A percentile compares a stretch with the other conserved stretches of the same genome.
These are phyloP conservation scores for Aulographum hederae DNA, from an alignment of 2,329 filamentous ascomycete species.

Conservation along the genomic window DNA sequence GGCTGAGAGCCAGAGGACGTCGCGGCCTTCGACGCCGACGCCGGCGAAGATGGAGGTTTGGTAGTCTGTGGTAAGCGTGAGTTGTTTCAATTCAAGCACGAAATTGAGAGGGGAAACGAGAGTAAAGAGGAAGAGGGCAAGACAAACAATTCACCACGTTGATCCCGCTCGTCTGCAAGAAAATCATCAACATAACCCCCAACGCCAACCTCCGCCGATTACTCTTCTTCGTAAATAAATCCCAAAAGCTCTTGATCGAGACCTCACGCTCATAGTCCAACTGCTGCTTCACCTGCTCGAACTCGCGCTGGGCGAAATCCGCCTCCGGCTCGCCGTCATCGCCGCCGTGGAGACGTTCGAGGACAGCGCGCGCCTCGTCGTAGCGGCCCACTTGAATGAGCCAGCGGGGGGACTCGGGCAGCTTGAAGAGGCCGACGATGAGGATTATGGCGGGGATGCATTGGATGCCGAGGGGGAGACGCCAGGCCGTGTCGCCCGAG, in stretches of 20 bases:
- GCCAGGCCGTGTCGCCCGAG: no score
- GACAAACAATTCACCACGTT: neutral
- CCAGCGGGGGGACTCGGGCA: conserved; percentile 12
- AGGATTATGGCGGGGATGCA: conserved; percentile 27
- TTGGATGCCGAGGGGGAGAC: conserved; percentile 50
- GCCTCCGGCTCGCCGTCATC: neutral
- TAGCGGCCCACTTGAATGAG: conserved; percentile 13
- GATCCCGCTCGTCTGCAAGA: conserved; percentile 1
- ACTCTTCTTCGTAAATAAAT: neutral
- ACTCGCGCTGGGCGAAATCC: conserved; percentile 1
- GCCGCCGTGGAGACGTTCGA: conserved; percentile 2
- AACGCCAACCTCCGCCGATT: no score
- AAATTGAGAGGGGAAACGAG: conserved; percentile 2
- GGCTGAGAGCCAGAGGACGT: no score
- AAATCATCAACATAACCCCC: neutral
- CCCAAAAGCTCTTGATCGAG: neutral
- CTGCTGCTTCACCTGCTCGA: conserved; percentile 4
- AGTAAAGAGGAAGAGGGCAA: conserved; percentile 1
- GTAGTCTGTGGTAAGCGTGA: no score
- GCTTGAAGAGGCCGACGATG: conserved; percentile 14
- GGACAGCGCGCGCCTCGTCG: neutral
- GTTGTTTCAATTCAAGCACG: no score
- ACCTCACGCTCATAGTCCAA: conserved; percentile 2
- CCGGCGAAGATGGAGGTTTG: no score
- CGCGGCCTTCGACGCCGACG: no score